Base-by-base conservation (phyloP, 2,329 filamentous ascomycete genomes). In the Fusarium tupiense region DNA sequence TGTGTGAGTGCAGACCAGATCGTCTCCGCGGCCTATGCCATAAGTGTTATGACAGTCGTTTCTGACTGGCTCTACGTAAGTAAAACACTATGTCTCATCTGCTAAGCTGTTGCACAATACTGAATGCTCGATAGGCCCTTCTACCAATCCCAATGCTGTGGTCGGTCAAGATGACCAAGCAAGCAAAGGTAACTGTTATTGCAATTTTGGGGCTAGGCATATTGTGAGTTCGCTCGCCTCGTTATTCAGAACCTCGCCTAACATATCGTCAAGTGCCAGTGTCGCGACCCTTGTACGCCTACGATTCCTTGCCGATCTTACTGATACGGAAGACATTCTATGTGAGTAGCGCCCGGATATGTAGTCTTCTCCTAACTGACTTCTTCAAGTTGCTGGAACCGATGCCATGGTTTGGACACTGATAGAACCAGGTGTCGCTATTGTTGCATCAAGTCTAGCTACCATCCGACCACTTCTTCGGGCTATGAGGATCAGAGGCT, bases 371-470 rank as follows among this genome's bases (percentile, higher is more conserved):
- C 16, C 12, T 24, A 33, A 29, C 75, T 80, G 54, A 82, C 56
- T 13, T 22, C 24, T 14, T 43, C 31, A 37, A 88, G 86, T 83
- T 76, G 82, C 83, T 60, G 86, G 84, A 29, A 89, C 87, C 8
- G 82, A 88, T 67, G 84, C 87, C 41, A 87, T 88, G 84, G 83
- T 89, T 12, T 90, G 88, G 88, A 89, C 87, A 16, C 80, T 89
- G n/a, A 81, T 89, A 61, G 88, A 90, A 74, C 87, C 88, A 4
- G 88, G 87, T 11, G 84, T 89, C 29, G 88, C 87, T 67, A 90
- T 89, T 52, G 78, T 86, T 33, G 88, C 88, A 19, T 85, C 88
- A 5, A 88, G 86, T 67, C 81, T 89, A 17, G 86, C 86, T 29
- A 90, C 88, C 10, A 87, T 89, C 38, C 85, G 88, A 6, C 88